Percentiles rank a stretch among this genome's conserved stretches.
phyloP scores from a whole-genome alignment of 1,139 yeast species.

The Wickerhamomyces sp. region DNA sequence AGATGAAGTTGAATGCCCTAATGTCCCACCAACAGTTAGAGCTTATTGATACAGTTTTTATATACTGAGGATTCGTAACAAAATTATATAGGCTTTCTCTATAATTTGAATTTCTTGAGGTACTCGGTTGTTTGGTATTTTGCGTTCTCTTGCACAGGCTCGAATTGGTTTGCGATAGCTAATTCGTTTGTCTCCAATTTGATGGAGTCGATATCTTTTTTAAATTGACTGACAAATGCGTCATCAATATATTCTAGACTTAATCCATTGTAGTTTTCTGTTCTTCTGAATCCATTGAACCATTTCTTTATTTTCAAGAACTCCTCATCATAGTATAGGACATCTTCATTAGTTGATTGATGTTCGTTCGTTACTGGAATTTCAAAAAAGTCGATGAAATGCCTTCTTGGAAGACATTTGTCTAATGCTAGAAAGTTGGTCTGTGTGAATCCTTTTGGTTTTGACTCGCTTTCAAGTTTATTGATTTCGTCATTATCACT shows the following conservation, averaged over 20 bases:
- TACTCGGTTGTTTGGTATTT: constrained; percentile 10
- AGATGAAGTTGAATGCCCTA: constrained; percentile 89
- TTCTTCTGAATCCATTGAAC: constrained; percentile 13
- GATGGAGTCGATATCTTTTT: constrained; percentile 11
- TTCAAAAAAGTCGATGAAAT: constrained; percentile 44
- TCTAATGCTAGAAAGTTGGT: constrained; percentile 79
- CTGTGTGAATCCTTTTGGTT: constrained; percentile 18
- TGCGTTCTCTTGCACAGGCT: constrained; percentile 11
- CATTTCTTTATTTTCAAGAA: constrained; percentile 42
- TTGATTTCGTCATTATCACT: constrained; percentile 9
- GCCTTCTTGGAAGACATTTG: constrained; percentile 66
- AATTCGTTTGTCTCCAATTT: constrained; percentile 6
- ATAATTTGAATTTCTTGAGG: constrained; percentile 6
- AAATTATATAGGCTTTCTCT: constrained; percentile 21
- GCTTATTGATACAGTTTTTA: constrained; percentile 57
- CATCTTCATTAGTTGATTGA: constrained; percentile 21
- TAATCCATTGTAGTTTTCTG: constrained; percentile 11
- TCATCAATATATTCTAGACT: constrained; percentile 10
- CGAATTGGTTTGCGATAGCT: constrained; percentile 11
- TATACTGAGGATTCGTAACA: constrained; percentile 6
- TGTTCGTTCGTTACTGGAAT: constrained; percentile 31
- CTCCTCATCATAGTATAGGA: constrained; percentile 41
- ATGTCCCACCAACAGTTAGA: constrained; percentile 97
- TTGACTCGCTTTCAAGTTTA: constrained; percentile 13
- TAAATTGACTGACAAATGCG: constrained; percentile 11